Evolutionary conservation across 1,284 basidiomycete genomes (phyloP).

Genomic region (Trichosporon faecale): DNA sequence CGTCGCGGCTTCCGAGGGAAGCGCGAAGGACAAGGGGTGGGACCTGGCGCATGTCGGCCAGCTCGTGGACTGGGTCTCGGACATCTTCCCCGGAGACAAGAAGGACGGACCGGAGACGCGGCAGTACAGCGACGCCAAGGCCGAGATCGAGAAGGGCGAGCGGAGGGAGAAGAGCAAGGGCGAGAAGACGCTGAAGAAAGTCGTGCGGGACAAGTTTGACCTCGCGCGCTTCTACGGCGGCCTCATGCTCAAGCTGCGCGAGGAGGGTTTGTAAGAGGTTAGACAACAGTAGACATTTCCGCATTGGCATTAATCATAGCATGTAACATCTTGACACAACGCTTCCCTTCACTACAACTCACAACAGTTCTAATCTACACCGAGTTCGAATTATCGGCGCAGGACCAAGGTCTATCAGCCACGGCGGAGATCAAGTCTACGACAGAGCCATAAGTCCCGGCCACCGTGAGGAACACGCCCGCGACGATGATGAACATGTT

Average conservation of each 20-base stretch:
- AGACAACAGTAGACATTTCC: not conserved
- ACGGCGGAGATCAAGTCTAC: slow-evolving; percentile 28
- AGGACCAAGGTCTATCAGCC: slow-evolving; percentile 33
- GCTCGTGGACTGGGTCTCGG: slow-evolving; percentile 51
- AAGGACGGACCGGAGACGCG: slow-evolving; percentile 32
- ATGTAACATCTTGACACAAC: slow-evolving; percentile 5
- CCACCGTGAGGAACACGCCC: slow-evolving; percentile 32
- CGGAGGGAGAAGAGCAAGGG: slow-evolving; percentile 23
- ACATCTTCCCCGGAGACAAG: slow-evolving; percentile 43
- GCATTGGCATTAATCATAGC: slow-evolving; percentile 9
- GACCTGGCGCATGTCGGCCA: slow-evolving; percentile 50
- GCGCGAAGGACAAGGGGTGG: slow-evolving; percentile 26
- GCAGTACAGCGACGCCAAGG: slow-evolving; percentile 44
- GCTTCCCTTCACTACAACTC: not conserved
- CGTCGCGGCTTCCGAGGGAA: not conserved
- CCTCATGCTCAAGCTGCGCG: slow-evolving; percentile 50
- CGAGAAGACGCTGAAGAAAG: slow-evolving; percentile 32
- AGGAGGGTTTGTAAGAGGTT: slow-evolving; percentile 44
- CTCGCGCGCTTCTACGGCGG: slow-evolving; percentile 52
- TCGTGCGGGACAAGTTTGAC: slow-evolving; percentile 50
- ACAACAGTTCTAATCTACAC: not conserved
- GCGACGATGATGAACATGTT: slow-evolving; percentile 25
- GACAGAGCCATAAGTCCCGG: slow-evolving; percentile 39
- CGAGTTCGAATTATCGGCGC: slow-evolving; percentile 29
- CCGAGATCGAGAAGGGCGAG: slow-evolving; percentile 36